phyloP scores from a whole-genome alignment of 2,329 filamentous ascomycete species.

The Neofusicoccum ribis region DNA sequence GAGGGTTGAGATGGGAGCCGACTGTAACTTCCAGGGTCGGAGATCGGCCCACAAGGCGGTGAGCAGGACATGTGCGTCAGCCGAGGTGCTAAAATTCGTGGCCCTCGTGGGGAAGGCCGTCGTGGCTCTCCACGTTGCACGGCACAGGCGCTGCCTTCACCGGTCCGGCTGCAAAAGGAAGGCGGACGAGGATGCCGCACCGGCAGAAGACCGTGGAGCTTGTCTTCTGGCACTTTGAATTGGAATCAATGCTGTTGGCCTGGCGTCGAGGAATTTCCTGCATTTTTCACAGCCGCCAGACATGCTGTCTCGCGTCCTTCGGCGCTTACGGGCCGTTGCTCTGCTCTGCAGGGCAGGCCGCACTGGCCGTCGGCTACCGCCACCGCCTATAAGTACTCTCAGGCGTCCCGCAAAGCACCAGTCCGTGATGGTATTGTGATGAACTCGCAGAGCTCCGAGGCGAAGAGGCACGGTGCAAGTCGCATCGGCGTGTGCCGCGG shows the following conservation, averaged over 20 bases:
- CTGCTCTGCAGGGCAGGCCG: too few species aligned
- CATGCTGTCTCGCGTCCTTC: too few species aligned
- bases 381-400: neutral
- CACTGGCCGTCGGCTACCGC: too few species aligned
- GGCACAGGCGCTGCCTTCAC: slow-evolving; percentile 8
- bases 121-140: slow-evolving; percentile 1
- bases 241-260: too few species aligned
- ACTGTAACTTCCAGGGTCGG: neutral
- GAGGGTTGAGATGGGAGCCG: neutral
- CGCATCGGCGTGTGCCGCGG: neutral
- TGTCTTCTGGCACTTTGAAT: too few species aligned
- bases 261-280: too few species aligned
- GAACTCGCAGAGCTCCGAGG: neutral
- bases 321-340: too few species aligned
- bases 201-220: neutral
- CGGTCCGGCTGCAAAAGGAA: neutral
- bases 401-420: neutral
- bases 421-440: neutral
- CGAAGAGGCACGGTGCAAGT: slow-evolving; percentile 6
- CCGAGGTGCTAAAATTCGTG: slow-evolving; percentile 1
- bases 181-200: neutral
- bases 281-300: too few species aligned
- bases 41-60: neutral
- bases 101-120: neutral
- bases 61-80: neutral